phyloP scores from a whole-genome alignment of 345 rosid species.

The Arabis hirsuta region DNA sequence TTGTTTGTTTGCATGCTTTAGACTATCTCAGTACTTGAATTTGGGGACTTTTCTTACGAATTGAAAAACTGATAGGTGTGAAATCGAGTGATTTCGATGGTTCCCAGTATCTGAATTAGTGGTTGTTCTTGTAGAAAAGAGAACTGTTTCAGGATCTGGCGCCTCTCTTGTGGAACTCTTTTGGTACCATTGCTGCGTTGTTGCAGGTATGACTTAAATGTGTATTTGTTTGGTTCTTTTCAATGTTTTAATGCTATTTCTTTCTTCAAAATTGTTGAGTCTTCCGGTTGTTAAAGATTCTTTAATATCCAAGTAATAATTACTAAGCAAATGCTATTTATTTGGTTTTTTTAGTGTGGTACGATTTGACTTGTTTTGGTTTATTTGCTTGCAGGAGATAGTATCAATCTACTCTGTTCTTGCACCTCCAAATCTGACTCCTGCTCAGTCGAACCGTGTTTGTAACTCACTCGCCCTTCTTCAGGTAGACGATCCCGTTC shows the following conservation, averaged over 20 bases:
- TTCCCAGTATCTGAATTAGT: constrained; percentile 8
- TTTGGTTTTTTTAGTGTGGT: background rate
- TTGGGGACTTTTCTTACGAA: background rate
- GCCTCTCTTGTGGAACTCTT: constrained; percentile 73
- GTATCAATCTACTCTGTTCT: constrained; percentile 96
- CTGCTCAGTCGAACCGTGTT: constrained; percentile 95
- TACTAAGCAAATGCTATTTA: background rate
- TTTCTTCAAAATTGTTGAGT: background rate
- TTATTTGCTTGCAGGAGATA: constrained; percentile 69
- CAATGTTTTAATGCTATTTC: background rate
- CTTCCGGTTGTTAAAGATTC: constrained; percentile 1
- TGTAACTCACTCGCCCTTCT: constrained; percentile 99
- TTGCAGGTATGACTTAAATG: constrained; percentile 40
- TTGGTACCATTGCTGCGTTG: constrained; percentile 47
- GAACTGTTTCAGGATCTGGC: constrained; percentile 97
- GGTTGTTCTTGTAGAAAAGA: constrained; percentile 64
- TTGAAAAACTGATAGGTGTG: background rate
- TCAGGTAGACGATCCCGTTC: constrained; percentile 58
- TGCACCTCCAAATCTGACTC: constrained; percentile 85
- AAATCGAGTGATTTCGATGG: background rate
- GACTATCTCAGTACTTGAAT: background rate
- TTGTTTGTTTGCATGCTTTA: constrained; percentile 6
- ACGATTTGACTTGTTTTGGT: constrained; percentile 1
- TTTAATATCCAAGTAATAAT: background rate
- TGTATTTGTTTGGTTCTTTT: constrained; percentile 4